Conservation (phyloP, 2,329 filamentous ascomycete genomes). For the Xylaria sp. region DNA sequence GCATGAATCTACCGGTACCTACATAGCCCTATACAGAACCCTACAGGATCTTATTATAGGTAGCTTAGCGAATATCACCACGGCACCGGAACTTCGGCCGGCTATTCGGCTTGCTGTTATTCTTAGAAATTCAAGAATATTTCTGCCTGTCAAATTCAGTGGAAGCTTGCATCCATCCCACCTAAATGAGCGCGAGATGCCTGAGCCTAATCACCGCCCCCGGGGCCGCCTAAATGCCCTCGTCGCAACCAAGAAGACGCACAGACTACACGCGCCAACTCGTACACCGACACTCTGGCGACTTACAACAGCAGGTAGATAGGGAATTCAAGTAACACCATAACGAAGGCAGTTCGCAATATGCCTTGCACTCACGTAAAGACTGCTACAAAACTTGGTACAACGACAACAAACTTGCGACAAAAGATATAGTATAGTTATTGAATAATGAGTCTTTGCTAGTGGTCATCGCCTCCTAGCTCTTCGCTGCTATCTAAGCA, state of each 20-base stretch:
- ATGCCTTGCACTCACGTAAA: not conserved
- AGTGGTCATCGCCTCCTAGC: not conserved
- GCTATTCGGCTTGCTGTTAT: constrained; percentile 6
- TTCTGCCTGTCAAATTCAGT: not conserved
- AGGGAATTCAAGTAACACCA: not conserved
- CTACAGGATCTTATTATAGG: not conserved
- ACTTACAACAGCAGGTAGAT: not conserved
- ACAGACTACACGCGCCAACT: not conserved
- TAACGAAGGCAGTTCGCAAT: not conserved
- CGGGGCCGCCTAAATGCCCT: not conserved
- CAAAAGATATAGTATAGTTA: not conserved
- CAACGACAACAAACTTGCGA: not conserved
- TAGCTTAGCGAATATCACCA: not conserved
- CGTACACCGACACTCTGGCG: not conserved
- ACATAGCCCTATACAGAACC: not conserved
- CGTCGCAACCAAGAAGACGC: not conserved
- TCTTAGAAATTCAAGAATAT: constrained; percentile 5
- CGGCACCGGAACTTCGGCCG: constrained; percentile 6
- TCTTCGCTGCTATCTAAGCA: not conserved
- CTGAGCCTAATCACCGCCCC: not conserved
- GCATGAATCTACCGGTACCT: not conserved
- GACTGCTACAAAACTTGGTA: not conserved
- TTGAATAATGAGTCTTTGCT: not conserved
- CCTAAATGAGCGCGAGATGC: not conserved
- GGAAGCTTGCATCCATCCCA: not conserved